A percentile compares a stretch with the other conserved stretches of the same genome.
Evolutionary conservation across 2,329 filamentous ascomycete species (phyloP).

Genomic region (Lecanicillium sp.): DNA sequence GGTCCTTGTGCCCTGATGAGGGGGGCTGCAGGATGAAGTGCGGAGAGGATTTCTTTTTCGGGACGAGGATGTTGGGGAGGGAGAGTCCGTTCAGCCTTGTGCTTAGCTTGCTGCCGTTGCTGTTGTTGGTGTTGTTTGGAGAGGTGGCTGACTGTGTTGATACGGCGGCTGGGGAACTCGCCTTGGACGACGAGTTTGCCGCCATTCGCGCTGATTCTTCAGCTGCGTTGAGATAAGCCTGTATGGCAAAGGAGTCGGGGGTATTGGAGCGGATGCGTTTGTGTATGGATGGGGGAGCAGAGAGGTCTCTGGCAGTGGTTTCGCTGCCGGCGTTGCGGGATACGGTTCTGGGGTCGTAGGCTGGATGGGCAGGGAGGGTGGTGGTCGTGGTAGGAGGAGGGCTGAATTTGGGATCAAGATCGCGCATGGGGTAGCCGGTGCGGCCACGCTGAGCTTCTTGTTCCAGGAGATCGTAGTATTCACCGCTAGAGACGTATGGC

Average conservation of each 20-base stretch:
- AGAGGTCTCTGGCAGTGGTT: conserved; percentile 3
- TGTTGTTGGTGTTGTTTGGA: too few relatives aligned
- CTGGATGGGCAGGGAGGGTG: neutral
- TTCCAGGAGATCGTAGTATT: conserved; percentile 32
- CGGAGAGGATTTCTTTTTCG: conserved; percentile 34
- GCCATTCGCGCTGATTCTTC: conserved; percentile 15
- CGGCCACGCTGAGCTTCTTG: conserved; percentile 12
- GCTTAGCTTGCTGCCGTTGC: conserved; percentile 7
- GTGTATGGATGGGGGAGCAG: conserved; percentile 6
- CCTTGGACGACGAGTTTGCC: conserved; percentile 2
- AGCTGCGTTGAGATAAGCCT: conserved; percentile 26
- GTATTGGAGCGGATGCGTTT: conserved; percentile 13
- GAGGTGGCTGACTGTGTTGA: conserved; percentile 13
- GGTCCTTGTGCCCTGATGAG: conserved; percentile 16
- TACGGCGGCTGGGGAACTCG: conserved; percentile 17
- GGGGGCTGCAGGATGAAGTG: conserved; percentile 22
- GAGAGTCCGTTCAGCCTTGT: conserved; percentile 28
- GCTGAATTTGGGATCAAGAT: neutral
- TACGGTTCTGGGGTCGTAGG: conserved; percentile 7
- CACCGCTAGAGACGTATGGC: conserved; percentile 22
- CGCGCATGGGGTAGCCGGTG: neutral
- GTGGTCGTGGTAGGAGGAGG: neutral
- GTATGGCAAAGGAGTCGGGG: conserved; percentile 25
- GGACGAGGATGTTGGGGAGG: conserved; percentile 26
- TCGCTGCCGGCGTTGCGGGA: neutral